Percentiles rank a stretch among this genome's conserved stretches.
Evolutionary conservation across 1,284 basidiomycete genomes (phyloP).

Genomic region (Cronartium quercuum): DNA sequence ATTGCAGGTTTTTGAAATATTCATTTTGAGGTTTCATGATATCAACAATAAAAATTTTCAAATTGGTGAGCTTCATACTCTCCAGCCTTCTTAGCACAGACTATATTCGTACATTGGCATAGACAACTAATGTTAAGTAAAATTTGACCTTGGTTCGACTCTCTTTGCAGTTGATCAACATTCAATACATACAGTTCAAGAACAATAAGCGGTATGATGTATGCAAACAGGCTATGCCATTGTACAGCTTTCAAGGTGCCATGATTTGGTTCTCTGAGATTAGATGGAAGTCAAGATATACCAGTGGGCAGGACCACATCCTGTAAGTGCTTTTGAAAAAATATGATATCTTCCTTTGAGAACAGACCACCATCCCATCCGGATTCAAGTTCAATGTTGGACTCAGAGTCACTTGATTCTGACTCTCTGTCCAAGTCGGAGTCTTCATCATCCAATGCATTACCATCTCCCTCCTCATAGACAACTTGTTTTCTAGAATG

Average conservation of each 20-base stretch:
- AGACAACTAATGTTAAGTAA: slow-evolving; percentile 3
- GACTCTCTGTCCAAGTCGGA: not conserved
- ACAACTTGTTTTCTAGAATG: not conserved
- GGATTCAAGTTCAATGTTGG: not conserved
- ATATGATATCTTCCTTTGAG: not conserved
- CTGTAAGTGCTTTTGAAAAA: not conserved
- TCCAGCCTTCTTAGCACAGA: not conserved
- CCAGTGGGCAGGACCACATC: slow-evolving; percentile 1
- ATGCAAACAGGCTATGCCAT: slow-evolving; percentile 11
- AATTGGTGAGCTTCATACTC: not conserved
- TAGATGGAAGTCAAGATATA: slow-evolving; percentile 1
- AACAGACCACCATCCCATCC: slow-evolving; percentile 2
- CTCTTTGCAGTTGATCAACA: not conserved
- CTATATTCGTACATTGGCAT: not conserved
- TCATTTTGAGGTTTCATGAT: not conserved
- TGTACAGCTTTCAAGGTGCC: not conserved
- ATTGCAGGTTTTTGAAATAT: slow-evolving; percentile 2
- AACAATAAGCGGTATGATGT: slow-evolving; percentile 7
- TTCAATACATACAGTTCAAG: not conserved
- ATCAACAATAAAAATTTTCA: not conserved
- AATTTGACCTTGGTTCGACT: not conserved
- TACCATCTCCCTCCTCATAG: not conserved
- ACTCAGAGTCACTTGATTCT: not conserved
- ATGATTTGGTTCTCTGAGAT: slow-evolving; percentile 3
- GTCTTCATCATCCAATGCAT: not conserved